Evolutionary conservation across 148 eudicot genomes (phyloP), one percentile per base, ranked within the genome.

Genomic region (Vaccinium darrowii): DNA sequence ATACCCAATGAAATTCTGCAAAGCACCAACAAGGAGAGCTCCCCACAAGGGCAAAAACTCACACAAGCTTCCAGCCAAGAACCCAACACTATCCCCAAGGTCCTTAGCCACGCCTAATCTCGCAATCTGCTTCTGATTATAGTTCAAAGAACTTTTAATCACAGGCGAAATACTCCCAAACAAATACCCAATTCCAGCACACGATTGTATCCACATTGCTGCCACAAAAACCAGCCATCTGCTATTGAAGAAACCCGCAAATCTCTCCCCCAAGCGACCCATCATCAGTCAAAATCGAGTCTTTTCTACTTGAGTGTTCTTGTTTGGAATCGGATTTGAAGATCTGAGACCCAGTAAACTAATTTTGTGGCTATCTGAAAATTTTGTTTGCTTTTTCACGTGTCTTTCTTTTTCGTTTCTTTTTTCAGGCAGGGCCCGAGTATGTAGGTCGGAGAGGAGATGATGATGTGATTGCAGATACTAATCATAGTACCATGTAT

Each of bases 101-200:
- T 96, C 99, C 77, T 96, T 96, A 12, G 99, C 99, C 80, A 96
- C 93, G 12, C 99, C 99, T 36, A 96, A 85, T 21, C 97, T 92
- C 4, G 99, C 98, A 73, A 96, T 86, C 80, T 96, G 98, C 84
- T 86, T 92, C 86, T 96, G 99, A 82, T 95, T 96, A 52, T 95
- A 96, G 78, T 88, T 88, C 86, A 96, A 84, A 72, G 91, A 88
- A 49, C 90, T 94, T 84, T 96, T 96, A 0, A 96, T 91, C 23
- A 86, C 91, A 4, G 99, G 99, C 0, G 99, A 96, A 50, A 96
- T 91, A 77, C 99, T 97, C 81, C 99, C 99, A 87, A 97, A 97
- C 81, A 97, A 49, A 57, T 97, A 97, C 79, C 99, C 99, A 81
- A 97, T 88, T 0, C 99, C 99, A 4, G 93, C 98, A 85, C 97